These are phyloP conservation scores for Moricandia arvensis DNA, from an alignment of 345 rosid species.

Conservation along the genomic window DNA sequence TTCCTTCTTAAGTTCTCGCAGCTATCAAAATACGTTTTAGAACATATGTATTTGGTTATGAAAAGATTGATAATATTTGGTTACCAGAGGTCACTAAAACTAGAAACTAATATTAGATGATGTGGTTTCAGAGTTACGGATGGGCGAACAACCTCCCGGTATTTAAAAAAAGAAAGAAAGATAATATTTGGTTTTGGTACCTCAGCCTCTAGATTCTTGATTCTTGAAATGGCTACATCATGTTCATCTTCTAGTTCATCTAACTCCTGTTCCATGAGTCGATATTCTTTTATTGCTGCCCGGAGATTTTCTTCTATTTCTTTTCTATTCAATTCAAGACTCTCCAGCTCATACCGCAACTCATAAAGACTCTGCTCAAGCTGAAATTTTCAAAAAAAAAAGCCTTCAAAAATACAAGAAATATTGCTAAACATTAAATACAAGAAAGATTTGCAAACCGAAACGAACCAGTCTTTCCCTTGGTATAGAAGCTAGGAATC, in stretches of 20 bases:
- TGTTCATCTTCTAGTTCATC: slow-evolving; percentile 69
- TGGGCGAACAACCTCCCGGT: too few species aligned
- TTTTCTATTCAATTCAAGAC: slow-evolving; percentile 52
- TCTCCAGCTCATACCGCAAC: slow-evolving; percentile 56
- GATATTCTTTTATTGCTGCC: slow-evolving; percentile 48
- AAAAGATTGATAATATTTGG: not conserved
- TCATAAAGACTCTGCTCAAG: slow-evolving; percentile 55
- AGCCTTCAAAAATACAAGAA: not conserved
- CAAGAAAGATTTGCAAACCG: not conserved
- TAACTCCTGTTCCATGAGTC: slow-evolving; percentile 53
- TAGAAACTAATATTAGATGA: too few species aligned
- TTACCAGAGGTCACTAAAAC: too few species aligned
- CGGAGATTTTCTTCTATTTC: slow-evolving; percentile 55
- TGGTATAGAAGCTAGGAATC: slow-evolving; percentile 53
- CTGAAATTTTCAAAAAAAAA: slow-evolving; percentile 43
- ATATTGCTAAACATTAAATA: not conserved
- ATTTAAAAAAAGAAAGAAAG: too few species aligned
- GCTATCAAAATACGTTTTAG: slow-evolving; percentile 36
- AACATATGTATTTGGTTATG: not conserved
- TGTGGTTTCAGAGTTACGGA: too few species aligned
- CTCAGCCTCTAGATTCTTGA: slow-evolving; percentile 59
- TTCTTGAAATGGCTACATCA: slow-evolving; percentile 51
- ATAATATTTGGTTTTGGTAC: slow-evolving; percentile 34
- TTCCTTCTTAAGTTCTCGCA: slow-evolving; percentile 53
- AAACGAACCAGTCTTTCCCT: slow-evolving; percentile 69